A percentile compares a stretch with the other conserved stretches of the same genome.
Conservation (phyloP, 495 filamentous ascomycete species). For the Penicillium goetzii region DNA sequence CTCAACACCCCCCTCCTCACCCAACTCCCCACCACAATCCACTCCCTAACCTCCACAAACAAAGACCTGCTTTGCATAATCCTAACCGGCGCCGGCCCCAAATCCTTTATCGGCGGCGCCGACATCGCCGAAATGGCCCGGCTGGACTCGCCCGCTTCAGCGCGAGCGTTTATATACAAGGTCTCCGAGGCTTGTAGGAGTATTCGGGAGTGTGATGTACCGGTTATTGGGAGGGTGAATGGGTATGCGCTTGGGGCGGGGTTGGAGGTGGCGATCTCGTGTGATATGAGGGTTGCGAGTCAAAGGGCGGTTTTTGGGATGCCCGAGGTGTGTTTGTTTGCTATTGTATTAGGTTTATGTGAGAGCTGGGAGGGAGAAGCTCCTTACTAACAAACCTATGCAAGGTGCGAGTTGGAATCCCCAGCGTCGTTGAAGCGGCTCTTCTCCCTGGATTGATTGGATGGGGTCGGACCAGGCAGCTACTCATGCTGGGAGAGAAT, state of each 20-base stretch:
- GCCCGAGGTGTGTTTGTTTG: constrained; percentile 24
- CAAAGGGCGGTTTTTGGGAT: constrained; percentile 32
- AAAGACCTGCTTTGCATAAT: constrained; percentile 26
- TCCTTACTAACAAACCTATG: no score
- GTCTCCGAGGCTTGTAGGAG: constrained; percentile 26
- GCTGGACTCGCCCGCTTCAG: constrained; percentile 20
- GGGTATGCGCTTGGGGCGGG: constrained; percentile 32
- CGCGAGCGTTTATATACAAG: constrained; percentile 24
- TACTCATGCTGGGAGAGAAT: constrained; percentile 32
- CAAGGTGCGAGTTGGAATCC: constrained; percentile 32
- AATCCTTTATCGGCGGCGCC: constrained; percentile 32
- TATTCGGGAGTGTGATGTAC: constrained; percentile 26
- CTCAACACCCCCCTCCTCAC: constrained; percentile 26
- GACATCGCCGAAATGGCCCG: constrained; percentile 28
- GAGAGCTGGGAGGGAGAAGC: no score
- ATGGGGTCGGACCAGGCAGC: constrained; percentile 31
- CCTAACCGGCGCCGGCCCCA: constrained; percentile 29
- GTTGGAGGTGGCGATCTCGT: constrained; percentile 28
- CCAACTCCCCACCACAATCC: constrained; percentile 14
- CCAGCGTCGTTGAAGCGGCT: constrained; percentile 34
- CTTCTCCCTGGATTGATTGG: constrained; percentile 30
- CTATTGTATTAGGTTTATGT: not conserved
- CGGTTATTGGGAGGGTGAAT: constrained; percentile 30
- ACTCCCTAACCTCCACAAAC: constrained; percentile 2
- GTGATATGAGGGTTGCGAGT: constrained; percentile 31